Percentiles rank a stretch among this genome's conserved stretches.
phyloP scores from a whole-genome alignment of 2,329 filamentous ascomycete genomes.

The Stenocarpella maydis region DNA sequence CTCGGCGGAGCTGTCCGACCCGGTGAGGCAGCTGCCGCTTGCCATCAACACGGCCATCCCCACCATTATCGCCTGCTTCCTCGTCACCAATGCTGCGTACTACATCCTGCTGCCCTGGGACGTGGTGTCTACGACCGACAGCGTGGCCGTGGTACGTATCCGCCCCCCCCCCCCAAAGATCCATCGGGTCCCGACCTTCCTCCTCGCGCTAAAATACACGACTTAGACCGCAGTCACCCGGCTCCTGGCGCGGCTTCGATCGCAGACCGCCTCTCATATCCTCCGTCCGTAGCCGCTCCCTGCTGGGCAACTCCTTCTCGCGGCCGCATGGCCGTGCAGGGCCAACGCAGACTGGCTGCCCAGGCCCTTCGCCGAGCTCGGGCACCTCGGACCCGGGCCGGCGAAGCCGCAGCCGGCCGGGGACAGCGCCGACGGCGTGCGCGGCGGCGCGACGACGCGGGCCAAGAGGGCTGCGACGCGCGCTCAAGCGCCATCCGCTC shows the following conservation, averaged over 20 bases:
- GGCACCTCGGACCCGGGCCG: conserved; percentile 48
- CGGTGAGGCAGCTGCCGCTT: conserved; percentile 63
- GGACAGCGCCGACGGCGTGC: too few species aligned
- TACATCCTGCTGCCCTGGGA: conserved; percentile 70
- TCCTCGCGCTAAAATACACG: neutral
- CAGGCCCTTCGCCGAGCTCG: conserved; percentile 52
- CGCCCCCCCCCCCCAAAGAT: neutral
- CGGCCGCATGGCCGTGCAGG: conserved; percentile 66
- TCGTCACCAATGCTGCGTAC: conserved; percentile 68
- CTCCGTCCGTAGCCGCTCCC: conserved; percentile 66
- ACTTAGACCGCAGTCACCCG: conserved; percentile 62
- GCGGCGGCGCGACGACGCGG: too few species aligned
- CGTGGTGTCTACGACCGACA: conserved; percentile 65
- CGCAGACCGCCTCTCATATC: conserved; percentile 63
- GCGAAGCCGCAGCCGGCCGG: neutral
- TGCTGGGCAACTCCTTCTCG: conserved; percentile 70
- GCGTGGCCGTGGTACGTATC: conserved; percentile 68
- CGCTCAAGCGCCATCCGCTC: conserved; percentile 63
- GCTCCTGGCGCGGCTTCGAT: conserved; percentile 63
- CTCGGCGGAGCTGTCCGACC: conserved; percentile 59
- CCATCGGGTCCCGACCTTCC: neutral
- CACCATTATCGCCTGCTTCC: conserved; percentile 66
- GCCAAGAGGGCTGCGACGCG: conserved; percentile 57
- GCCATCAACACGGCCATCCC: conserved; percentile 69
- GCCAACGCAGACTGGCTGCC: conserved; percentile 62